A percentile compares a stretch with the other conserved stretches of the same genome.
phyloP scores from a whole-genome alignment of 768 basidiomycete species.

The Phaffia tasmanica region DNA sequence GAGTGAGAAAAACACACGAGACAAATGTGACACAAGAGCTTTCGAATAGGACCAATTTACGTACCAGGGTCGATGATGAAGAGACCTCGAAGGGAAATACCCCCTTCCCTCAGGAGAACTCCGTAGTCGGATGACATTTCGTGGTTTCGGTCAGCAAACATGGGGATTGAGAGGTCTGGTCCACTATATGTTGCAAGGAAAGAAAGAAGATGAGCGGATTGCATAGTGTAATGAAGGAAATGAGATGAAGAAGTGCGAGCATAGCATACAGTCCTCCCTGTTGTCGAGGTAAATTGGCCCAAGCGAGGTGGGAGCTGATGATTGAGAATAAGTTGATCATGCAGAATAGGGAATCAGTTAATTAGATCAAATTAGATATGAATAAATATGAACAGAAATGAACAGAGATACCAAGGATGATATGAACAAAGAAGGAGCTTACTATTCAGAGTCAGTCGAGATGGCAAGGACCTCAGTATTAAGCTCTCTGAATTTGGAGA shows the following conservation, averaged over 20 bases:
- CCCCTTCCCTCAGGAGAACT: constrained; percentile 75
- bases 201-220: background rate
- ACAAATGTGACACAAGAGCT: constrained; percentile 10
- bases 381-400: background rate
- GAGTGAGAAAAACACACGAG: constrained; percentile 15
- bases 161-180: constrained; percentile 70
- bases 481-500: constrained; percentile 60
- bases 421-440: constrained; percentile 10
- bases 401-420: background rate
- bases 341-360: background rate
- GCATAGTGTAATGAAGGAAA: background rate
- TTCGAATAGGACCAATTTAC: constrained; percentile 24
- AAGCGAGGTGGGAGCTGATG: constrained; percentile 62
- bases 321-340: background rate
- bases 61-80: constrained; percentile 35
- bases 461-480: constrained; percentile 68
- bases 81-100: constrained; percentile 65
- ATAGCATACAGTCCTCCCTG: background rate
- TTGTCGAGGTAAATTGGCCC: constrained; percentile 54
- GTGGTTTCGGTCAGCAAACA: constrained; percentile 48
- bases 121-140: constrained; percentile 72
- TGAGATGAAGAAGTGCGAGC: background rate
- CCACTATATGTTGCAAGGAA: constrained; percentile 67
- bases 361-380: too few species aligned
- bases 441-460: constrained; percentile 72